These are phyloP conservation scores for Nectriaceae sp. DNA, from an alignment of 2,329 filamentous ascomycete species.

Conservation along the genomic window DNA sequence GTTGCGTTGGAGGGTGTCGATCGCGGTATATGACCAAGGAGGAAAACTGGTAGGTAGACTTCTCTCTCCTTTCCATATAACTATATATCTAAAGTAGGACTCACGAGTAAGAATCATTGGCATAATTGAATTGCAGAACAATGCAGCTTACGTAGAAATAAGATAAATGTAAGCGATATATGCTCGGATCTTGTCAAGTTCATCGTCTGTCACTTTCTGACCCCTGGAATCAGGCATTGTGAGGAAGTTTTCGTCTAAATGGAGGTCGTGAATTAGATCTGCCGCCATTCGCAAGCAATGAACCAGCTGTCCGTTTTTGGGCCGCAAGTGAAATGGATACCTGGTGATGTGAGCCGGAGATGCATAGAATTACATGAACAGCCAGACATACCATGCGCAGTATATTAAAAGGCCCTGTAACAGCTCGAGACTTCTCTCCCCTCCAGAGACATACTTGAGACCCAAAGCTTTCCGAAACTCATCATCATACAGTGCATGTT, in stretches of 20 bases:
- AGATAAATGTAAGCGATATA: slow-evolving; percentile 7
- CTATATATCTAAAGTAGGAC: slow-evolving; percentile 1
- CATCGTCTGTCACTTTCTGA: background rate
- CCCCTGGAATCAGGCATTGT: background rate
- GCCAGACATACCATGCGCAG: slow-evolving; percentile 5
- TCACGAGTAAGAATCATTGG: background rate
- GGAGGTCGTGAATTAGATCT: slow-evolving; percentile 5
- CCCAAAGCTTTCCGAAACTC: slow-evolving; percentile 7
- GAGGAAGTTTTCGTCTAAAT: slow-evolving; percentile 3
- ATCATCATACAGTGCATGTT: slow-evolving; percentile 7
- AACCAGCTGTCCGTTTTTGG: slow-evolving; percentile 4
- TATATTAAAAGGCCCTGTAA: slow-evolving; percentile 4
- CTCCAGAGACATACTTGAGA: slow-evolving; percentile 4
- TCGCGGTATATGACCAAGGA: background rate
- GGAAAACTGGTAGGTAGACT: background rate
- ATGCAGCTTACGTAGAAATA: slow-evolving; percentile 3
- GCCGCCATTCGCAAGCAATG: slow-evolving; percentile 7
- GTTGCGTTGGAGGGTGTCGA: slow-evolving; percentile 4
- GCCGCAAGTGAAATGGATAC: slow-evolving; percentile 10
- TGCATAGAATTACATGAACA: background rate
- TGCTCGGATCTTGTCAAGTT: slow-evolving; percentile 4
- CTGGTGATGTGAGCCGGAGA: slow-evolving; percentile 1
- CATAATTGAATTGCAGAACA: background rate
- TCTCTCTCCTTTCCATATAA: slow-evolving; percentile 3
- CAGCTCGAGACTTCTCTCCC: slow-evolving; percentile 4